Evolutionary conservation across 495 filamentous ascomycete genomes (phyloP).

Genomic region (Lophium mytilinum): DNA sequence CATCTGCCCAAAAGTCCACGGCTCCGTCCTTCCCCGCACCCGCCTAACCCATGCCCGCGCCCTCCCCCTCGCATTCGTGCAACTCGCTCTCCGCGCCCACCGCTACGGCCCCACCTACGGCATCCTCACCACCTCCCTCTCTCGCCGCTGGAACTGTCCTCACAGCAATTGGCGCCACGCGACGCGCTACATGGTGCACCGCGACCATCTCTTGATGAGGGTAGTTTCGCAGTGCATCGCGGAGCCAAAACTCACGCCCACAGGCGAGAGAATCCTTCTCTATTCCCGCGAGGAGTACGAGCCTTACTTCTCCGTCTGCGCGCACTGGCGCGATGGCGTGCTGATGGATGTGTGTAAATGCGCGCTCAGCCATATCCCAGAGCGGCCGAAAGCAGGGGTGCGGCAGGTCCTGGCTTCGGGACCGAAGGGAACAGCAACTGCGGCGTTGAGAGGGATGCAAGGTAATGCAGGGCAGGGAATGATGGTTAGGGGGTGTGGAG

Average conservation of each 20-base stretch:
- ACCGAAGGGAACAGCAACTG: neutral
- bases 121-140: slow-evolving; percentile 36
- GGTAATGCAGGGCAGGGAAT: slow-evolving; percentile 34
- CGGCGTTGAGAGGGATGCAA: neutral
- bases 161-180: slow-evolving; percentile 40
- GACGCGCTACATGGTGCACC: slow-evolving; percentile 43
- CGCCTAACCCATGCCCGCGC: slow-evolving; percentile 46
- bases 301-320: slow-evolving; percentile 51
- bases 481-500: slow-evolving; percentile 42
- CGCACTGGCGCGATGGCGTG: slow-evolving; percentile 53
- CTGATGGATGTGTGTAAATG: slow-evolving; percentile 52
- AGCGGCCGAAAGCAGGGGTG: slow-evolving; percentile 33
- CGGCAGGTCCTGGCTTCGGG: slow-evolving; percentile 25
- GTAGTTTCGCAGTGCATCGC: slow-evolving; percentile 43
- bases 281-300: slow-evolving; percentile 51
- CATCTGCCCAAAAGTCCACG: slow-evolving; percentile 41
- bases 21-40: slow-evolving; percentile 39
- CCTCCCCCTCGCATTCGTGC: slow-evolving; percentile 47
- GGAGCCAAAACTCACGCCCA: slow-evolving; percentile 35
- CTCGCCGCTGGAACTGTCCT: slow-evolving; percentile 43
- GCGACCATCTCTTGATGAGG: slow-evolving; percentile 46
- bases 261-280: slow-evolving; percentile 43
- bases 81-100: slow-evolving; percentile 41
- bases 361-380: slow-evolving; percentile 48
- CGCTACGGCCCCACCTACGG: slow-evolving; percentile 40